Percentiles rank a stretch among this genome's conserved stretches.
Evolutionary conservation across 2,329 filamentous ascomycete species (phyloP).

Genomic region (Scedosporium boydii): DNA sequence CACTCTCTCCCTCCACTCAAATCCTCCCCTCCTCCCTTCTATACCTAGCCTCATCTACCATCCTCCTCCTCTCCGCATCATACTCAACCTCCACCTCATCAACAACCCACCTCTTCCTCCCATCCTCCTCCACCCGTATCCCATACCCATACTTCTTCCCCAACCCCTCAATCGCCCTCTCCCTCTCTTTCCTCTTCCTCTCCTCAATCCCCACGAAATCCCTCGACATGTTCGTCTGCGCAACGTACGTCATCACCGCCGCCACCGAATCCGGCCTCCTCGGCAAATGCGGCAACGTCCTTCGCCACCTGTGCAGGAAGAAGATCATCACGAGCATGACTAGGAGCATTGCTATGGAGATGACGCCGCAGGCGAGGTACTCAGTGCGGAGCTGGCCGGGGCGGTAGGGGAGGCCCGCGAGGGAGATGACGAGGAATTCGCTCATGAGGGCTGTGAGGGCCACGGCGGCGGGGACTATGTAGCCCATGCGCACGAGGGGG

Average conservation of each 20-base stretch:
- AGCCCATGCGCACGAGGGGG: conserved; percentile 11
- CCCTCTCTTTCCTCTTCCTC: conserved; percentile 7
- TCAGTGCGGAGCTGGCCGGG: conserved; percentile 15
- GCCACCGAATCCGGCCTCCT: conserved; percentile 14
- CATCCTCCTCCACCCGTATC: conserved; percentile 9
- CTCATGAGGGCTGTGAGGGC: conserved; percentile 12
- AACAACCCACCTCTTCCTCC: conserved; percentile 11
- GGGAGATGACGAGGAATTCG: conserved; percentile 15
- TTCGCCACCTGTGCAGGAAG: conserved; percentile 11
- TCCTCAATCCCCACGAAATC: conserved; percentile 12
- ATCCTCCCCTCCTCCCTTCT: background rate
- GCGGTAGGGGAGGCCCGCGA: conserved; percentile 15
- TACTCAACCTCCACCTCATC: conserved; percentile 9
- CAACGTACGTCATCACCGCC: conserved; percentile 16
- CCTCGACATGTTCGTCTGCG: conserved; percentile 12
- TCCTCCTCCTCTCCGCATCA: background rate
- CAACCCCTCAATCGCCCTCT: conserved; percentile 10
- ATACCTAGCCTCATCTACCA: background rate
- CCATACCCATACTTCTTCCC: conserved; percentile 13
- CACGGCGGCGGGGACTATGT: conserved; percentile 11
- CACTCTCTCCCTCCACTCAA: background rate
- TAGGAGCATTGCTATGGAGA: conserved; percentile 8
- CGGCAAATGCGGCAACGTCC: conserved; percentile 13
- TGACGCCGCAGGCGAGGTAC: conserved; percentile 13
- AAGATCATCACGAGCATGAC: conserved; percentile 12